Evolutionary conservation across 164 flowering plant species (phyloP), one percentile per base, ranked within the genome.

Genomic region (Aristolochia contorta): DNA sequence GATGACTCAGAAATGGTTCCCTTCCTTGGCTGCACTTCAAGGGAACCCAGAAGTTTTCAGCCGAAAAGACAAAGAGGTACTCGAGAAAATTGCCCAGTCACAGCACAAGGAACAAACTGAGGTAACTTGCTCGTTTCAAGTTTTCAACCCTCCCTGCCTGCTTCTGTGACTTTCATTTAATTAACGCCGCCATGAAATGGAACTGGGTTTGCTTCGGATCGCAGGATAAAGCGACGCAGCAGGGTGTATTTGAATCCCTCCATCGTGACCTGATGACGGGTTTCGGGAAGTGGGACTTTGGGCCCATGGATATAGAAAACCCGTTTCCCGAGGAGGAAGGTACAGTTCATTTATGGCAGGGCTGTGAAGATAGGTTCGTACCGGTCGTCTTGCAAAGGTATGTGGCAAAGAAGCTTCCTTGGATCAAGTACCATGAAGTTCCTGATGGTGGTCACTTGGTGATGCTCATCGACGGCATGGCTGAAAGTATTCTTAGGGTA

Each of bases 301-400:
- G 71, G 49, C 96, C 92, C 1, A 53, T 76, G 74, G 80, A 82
- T 56, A 71, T 88, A 20, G 74, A 78, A 58, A 80, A 82, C 63
- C 85, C 84, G n/a, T 82, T 83, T 62, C 81, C 85, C 0, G 61
- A 73, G 60, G 77, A 72, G 59, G 82, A 80, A 64, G 85, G 86
- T 19, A 76, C 84, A 3, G 87, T 88, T 53, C 89, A 87, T 62
- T 23, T 87, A 15, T 87, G 95, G 95, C 95, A 87, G 3, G 91
- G 95, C 8, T 79, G 75, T 59, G 89, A 83, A 25, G 95, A 87
- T 54, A 1, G 43, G 25, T 37, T 85, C 7, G 86, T 87, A 54
- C 86, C 86, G 16, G 68, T 66, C 55, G 19, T 54, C 6, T 61
- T 81, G 60, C 86, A 80, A 52, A 84, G 82, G 46, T 79, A 69